Base-by-base conservation (phyloP, 768 basidiomycete genomes). In the Amanita rimosa region DNA sequence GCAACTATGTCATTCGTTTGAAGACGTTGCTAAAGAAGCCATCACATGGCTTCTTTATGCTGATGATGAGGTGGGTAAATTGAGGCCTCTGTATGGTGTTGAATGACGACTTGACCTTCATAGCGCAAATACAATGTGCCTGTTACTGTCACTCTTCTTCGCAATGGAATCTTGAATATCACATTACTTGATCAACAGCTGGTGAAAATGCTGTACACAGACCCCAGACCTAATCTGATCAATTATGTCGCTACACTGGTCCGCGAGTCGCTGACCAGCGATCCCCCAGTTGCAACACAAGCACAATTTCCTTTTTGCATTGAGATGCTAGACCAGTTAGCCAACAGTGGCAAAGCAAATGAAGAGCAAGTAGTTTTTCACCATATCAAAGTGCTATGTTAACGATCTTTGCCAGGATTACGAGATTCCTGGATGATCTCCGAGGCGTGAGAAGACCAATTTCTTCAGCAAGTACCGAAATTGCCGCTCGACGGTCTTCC, bases 121-220 rank as follows among this genome's bases (percentile, higher is more conserved):
- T 57, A 94, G 90, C 90, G 96, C 57, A 99, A 99, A 67, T 86
- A 88, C 67, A 97, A 97, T 60, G 83, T 98, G 9, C 79, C 92
- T 9, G 95, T 96, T 54, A 96, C 93, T 0, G 81, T 90, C 24
- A 87, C 90, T 1, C 75, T 99, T 33, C 69, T 98, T 47, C 80
- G 85, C 38, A 87, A 87, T 47, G 82, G 86, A 44, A 76, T 98
- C 19, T 74, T 99, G 61, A 79, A 76, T 54, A 71, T 81, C 27
- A 68, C 70, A 13, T 78, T 92, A 33, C 83, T 91, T 59, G 96
- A 99, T 63, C 82, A 86, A 53, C 90, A 94, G 61, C 69, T 99
- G 34, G 91, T 92, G 21, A 92, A 93, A 62, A 76, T 83, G 52
- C 67, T 97, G 52, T 75, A 77, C 56, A 79, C 81, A 11, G 86